phyloP scores from a whole-genome alignment of 1,284 basidiomycete species.

The Ceraceosorus guamensis region DNA sequence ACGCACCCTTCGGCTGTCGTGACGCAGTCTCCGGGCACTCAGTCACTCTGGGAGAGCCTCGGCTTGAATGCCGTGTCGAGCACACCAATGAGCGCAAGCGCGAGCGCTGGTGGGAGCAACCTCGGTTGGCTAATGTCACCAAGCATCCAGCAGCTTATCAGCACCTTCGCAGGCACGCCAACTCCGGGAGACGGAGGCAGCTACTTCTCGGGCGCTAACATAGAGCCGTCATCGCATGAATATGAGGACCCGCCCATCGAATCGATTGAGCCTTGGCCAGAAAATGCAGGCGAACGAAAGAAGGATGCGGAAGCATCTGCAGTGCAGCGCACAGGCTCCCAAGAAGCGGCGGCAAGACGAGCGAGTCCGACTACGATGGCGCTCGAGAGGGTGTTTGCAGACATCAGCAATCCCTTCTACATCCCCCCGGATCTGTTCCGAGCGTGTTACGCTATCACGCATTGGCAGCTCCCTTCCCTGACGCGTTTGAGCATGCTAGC shows the following conservation, averaged over 20 bases:
- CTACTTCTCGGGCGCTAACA: slow-evolving; percentile 11
- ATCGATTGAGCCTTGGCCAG: background rate
- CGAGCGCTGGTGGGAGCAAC: background rate
- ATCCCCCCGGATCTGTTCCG: slow-evolving; percentile 32
- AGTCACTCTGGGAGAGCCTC: slow-evolving; percentile 1
- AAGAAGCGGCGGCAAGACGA: background rate
- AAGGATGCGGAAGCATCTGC: background rate
- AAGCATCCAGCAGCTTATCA: slow-evolving; percentile 32
- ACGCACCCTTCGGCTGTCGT: background rate
- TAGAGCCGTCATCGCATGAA: slow-evolving; percentile 13
- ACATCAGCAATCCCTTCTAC: slow-evolving; percentile 34
- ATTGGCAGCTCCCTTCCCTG: slow-evolving; percentile 34
- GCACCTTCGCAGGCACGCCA: slow-evolving; percentile 16
- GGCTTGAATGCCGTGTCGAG: slow-evolving; percentile 8
- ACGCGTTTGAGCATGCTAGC: slow-evolving; percentile 33
- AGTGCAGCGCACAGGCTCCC: background rate
- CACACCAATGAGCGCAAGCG: slow-evolving; percentile 14
- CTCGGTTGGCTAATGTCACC: slow-evolving; percentile 36
- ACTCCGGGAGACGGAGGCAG: slow-evolving; percentile 9
- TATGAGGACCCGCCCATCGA: slow-evolving; percentile 9
- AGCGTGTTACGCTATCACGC: slow-evolving; percentile 30
- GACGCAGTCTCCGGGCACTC: background rate
- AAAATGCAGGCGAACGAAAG: no score
- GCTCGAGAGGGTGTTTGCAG: slow-evolving; percentile 26
- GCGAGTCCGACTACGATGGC: slow-evolving; percentile 2